A percentile compares a stretch with the other conserved stretches of the same genome.
phyloP scores from a whole-genome alignment of 2,329 filamentous ascomycete genomes.

The Alternaria dauci region DNA sequence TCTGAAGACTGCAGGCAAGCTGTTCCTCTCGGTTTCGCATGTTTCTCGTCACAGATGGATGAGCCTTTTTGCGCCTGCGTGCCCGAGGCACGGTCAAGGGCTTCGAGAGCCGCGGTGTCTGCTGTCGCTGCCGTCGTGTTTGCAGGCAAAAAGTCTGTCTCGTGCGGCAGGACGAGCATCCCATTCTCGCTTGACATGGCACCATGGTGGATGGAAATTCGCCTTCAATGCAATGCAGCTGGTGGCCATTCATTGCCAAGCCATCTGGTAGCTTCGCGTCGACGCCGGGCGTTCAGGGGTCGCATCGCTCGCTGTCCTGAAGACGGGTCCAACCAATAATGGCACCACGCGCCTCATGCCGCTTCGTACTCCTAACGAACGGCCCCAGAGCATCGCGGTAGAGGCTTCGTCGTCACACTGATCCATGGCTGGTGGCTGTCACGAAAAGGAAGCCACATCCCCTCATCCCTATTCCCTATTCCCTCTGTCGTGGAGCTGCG shows the following conservation, averaged over 20 bases:
- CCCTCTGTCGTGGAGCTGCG: conserved; percentile 1
- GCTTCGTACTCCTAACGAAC: conserved; percentile 14
- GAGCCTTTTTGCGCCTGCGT: conserved; percentile 1
- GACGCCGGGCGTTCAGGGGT: conserved; percentile 15
- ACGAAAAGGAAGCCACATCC: conserved; percentile 2
- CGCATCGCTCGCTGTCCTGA: conserved; percentile 11
- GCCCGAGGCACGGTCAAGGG: not conserved
- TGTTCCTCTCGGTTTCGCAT: conserved; percentile 30
- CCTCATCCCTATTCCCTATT: conserved; percentile 19
- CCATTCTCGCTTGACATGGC: conserved; percentile 21
- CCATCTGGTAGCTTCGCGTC: conserved; percentile 14
- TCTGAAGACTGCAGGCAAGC: conserved; percentile 24
- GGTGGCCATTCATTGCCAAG: conserved; percentile 24
- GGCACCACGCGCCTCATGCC: conserved; percentile 9
- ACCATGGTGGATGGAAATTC: conserved; percentile 23
- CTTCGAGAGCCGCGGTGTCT: not conserved
- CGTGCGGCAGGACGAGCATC: not conserved
- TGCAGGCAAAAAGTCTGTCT: not conserved
- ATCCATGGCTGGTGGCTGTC: conserved; percentile 12
- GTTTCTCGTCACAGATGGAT: conserved; percentile 13
- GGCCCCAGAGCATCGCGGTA: conserved; percentile 18
- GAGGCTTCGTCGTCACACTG: conserved; percentile 23
- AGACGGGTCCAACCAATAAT: conserved; percentile 12
- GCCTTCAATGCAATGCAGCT: conserved; percentile 21
- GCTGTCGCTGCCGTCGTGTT: not conserved